Percentiles rank a stretch among this genome's conserved stretches.
Conservation (phyloP, 2,329 filamentous ascomycete genomes). For the Helicocarpus griseus region DNA sequence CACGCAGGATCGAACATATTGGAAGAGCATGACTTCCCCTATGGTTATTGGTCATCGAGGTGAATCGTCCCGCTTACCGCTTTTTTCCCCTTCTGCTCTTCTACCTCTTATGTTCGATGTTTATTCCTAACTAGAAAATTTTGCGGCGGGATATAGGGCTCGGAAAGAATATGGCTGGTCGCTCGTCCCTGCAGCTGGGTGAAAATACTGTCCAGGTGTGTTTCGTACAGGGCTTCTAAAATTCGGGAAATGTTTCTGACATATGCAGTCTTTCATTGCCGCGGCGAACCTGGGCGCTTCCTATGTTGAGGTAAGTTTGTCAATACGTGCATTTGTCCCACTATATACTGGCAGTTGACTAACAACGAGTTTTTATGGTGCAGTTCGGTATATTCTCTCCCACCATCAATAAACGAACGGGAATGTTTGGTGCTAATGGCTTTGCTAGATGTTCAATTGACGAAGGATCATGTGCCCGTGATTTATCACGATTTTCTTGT, state of each 20-base stretch:
- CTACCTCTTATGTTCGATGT: neutral
- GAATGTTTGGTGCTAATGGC: conserved; percentile 38
- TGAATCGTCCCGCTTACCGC: conserved; percentile 13
- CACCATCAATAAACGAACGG: conserved; percentile 6
- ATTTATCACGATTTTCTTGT: conserved; percentile 99
- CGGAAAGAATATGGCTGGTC: conserved; percentile 78
- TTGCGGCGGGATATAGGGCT: conserved; percentile 47
- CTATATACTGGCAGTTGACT: neutral
- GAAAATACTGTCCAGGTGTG: conserved; percentile 74
- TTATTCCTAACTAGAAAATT: conserved; percentile 28
- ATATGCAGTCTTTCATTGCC: conserved; percentile 73
- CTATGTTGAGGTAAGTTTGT: conserved; percentile 51
- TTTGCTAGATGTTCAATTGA: conserved; percentile 78
- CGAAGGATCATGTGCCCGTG: conserved; percentile 96
- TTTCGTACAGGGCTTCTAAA: conserved; percentile 1
- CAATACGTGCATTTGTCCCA: neutral
- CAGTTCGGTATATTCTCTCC: conserved; percentile 12
- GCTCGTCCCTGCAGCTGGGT: conserved; percentile 82
- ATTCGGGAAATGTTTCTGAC: conserved; percentile 9
- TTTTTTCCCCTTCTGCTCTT: conserved; percentile 5
- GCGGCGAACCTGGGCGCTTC: conserved; percentile 82
- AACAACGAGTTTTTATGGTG: neutral
- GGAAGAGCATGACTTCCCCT: conserved; percentile 82
- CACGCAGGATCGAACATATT: conserved; percentile 85
- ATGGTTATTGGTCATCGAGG: conserved; percentile 67